These are phyloP conservation scores for Gastrolobium villosum DNA, from an alignment of 306 rosid species.

Conservation along the genomic window DNA sequence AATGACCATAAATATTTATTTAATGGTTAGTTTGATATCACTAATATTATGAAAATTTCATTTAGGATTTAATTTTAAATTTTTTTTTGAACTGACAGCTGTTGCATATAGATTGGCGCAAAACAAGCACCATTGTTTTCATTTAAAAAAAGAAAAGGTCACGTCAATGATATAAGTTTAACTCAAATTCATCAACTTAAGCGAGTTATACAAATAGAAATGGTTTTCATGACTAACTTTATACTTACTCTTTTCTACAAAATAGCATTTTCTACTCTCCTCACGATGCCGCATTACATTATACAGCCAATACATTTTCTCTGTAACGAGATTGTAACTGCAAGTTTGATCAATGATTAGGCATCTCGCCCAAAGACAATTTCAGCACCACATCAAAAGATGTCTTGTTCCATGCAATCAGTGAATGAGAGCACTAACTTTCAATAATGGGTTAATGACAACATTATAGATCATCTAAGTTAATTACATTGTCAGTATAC, in stretches of 20 bases:
- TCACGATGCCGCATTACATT: neutral
- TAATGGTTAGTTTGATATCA: too few species aligned
- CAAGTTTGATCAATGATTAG: neutral
- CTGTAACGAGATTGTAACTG: neutral
- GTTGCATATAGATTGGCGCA: too few species aligned
- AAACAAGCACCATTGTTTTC: too few species aligned
- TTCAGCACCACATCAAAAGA: neutral
- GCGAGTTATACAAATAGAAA: neutral
- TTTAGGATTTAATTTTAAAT: too few species aligned
- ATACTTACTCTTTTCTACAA: neutral
- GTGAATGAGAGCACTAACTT: constrained; percentile 21
- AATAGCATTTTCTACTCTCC: neutral
- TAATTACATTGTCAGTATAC: constrained; percentile 58
- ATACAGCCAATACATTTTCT: neutral
- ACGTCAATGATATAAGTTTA: neutral
- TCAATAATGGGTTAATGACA: constrained; percentile 18
- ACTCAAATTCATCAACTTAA: neutral
- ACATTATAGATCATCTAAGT: constrained; percentile 68
- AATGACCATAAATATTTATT: too few species aligned
- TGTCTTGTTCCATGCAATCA: neutral
- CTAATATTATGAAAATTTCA: too few species aligned
- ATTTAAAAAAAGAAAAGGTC: neutral
- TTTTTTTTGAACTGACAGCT: too few species aligned
- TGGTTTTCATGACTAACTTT: neutral
- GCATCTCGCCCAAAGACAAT: neutral